These are phyloP conservation scores for Aspergillus ochraceoroseus DNA, from an alignment of 2,329 filamentous ascomycete genomes.

Conservation along the genomic window DNA sequence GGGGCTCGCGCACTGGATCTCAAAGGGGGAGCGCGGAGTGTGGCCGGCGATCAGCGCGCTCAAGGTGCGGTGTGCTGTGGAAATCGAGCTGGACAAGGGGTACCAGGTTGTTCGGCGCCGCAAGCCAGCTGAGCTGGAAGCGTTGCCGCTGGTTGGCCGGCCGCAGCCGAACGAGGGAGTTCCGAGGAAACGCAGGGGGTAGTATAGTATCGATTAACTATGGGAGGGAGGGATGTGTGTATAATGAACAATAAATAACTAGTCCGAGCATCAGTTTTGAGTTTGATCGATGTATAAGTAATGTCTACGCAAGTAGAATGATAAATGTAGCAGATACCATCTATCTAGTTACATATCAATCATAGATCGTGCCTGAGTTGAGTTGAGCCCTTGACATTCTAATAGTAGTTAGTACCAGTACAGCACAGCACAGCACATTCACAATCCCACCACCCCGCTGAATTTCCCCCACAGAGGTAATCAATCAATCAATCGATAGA, in stretches of 20 bases:
- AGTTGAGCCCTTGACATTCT: too few species aligned
- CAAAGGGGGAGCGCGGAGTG: slow-evolving; percentile 76
- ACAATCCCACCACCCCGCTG: too few species aligned
- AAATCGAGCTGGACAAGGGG: slow-evolving; percentile 79
- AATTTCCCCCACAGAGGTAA: too few species aligned
- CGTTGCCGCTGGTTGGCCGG: slow-evolving; percentile 2
- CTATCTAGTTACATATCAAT: too few species aligned
- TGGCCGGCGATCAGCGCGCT: slow-evolving; percentile 85
- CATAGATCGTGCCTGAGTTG: too few species aligned
- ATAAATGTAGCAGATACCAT: too few species aligned
- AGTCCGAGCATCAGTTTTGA: too few species aligned
- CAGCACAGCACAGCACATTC: too few species aligned
- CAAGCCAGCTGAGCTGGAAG: slow-evolving; percentile 26
- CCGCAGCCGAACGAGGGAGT: slow-evolving; percentile 30
- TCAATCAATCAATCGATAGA: too few species aligned
- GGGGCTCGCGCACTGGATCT: slow-evolving; percentile 77
- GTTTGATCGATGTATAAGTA: too few species aligned
- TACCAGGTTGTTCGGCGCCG: slow-evolving; percentile 69
- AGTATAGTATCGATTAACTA: slow-evolving; percentile 22
- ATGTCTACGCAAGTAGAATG: too few species aligned
- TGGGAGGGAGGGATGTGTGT: slow-evolving; percentile 13
- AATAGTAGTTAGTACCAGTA: too few species aligned
- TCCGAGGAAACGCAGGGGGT: slow-evolving; percentile 23
- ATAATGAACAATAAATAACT: background rate
- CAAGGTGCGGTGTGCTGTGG: slow-evolving; percentile 74